Evolutionary conservation across 1,139 yeast species (phyloP), one percentile per base, ranked within the genome.

Genomic region (Blastobotrys illinoisensis): DNA sequence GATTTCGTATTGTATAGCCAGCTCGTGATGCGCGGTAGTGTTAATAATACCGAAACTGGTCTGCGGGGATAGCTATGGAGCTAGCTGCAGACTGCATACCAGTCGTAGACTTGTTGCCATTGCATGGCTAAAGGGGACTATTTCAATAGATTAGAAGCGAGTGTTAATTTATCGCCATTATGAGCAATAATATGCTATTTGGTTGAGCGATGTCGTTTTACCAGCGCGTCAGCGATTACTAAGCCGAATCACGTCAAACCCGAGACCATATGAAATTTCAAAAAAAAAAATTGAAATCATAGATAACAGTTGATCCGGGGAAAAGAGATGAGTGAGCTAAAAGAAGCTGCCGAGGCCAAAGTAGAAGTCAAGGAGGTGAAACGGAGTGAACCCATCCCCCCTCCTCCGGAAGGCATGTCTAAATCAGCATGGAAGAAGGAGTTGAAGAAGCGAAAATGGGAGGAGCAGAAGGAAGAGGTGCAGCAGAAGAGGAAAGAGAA

Each of bases 401-500:
- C 67, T 2, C 74, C 82, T 11, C 96, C 96, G 1, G 90, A 83
- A 58, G 96, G 96, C 9, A 84, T 89, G 88, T 82, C 95, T 44
- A 88, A 87, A 65, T 79, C 80, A 18, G 91, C 86, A 59, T 91
- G 89, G 85, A 91, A 91, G 68, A 82, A 82, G 63, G 76, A 79
- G 57, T 79, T 85, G 63, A 83, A 80, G 62, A 77, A 76, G 57
- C 73, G 80, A 62, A 74, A 76, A 64, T 82, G 86, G 78, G 90
- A 83, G 54, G 87, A 79, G 49, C 77, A 79, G 54, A 85, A 85
- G 62, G 88, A 78, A 4, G 82, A 56, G 71, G 76, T 61, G 71
- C 72, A 55, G 75, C 84, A 63, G 73, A 79, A 63, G 81, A 78
- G 66, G 79, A 85, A 75, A 76, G 83, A 65, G 76, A 78, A 68